Percentiles rank a stretch among this genome's conserved stretches.
Conservation (phyloP, 768 basidiomycete genomes). For the Lenzites betulinus region DNA sequence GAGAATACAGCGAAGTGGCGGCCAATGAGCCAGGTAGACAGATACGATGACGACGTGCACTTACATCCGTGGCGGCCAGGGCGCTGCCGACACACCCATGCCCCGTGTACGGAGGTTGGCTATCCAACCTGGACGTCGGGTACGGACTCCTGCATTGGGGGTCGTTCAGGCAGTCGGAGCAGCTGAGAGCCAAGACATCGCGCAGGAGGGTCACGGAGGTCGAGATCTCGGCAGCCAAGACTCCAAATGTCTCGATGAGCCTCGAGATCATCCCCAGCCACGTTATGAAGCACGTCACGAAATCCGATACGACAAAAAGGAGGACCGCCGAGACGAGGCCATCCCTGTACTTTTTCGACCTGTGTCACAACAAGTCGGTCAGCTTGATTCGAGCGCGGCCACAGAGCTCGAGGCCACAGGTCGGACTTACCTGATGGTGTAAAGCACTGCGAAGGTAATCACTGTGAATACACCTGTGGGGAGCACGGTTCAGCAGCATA, state of each 20-base stretch:
- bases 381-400: not conserved
- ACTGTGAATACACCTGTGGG: not conserved
- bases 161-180: not conserved
- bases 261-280: not conserved
- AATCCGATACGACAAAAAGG: not conserved
- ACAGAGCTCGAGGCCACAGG: no score
- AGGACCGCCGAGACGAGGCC: not conserved
- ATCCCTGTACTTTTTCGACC: not conserved
- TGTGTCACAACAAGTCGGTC: no score
- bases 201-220: no score
- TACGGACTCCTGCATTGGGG: not conserved
- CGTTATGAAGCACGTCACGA: not conserved
- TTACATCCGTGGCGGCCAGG: not conserved
- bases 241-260: not conserved
- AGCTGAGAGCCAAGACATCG: not conserved
- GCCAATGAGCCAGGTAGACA: not conserved
- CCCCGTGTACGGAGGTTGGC: not conserved
- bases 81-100: not conserved
- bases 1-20: no score
- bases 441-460: not conserved
- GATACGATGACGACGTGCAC: not conserved
- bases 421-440: not conserved
- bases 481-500: not conserved
- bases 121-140: not conserved
- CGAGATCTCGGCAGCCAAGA: no score